phyloP scores from a whole-genome alignment of 2,329 filamentous ascomycete genomes.

The Fusarium sublunatum region DNA sequence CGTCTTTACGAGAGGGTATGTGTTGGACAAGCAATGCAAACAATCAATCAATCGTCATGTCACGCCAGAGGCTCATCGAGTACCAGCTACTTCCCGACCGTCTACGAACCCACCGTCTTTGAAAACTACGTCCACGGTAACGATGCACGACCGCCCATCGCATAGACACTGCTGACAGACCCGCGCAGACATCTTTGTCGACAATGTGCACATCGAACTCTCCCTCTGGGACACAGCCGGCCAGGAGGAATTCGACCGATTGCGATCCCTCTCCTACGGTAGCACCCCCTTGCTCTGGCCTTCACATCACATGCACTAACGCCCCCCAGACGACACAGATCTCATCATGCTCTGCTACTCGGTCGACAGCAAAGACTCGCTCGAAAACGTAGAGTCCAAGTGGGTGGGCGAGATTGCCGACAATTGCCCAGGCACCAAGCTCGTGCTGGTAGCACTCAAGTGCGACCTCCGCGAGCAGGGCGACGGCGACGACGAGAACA shows the following conservation, averaged over 20 bases:
- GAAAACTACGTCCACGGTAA: constrained; percentile 99
- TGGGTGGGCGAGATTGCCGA: constrained; percentile 98
- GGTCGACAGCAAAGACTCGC: constrained; percentile 93
- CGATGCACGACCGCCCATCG: constrained; percentile 38
- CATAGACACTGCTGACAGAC: constrained; percentile 11
- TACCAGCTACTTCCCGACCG: constrained; percentile 90
- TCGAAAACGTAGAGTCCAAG: constrained; percentile 98
- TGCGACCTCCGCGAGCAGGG: constrained; percentile 89
- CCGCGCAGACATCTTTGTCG: constrained; percentile 92
- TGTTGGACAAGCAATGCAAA: constrained; percentile 26
- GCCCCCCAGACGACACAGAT: constrained; percentile 79
- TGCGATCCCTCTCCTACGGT: constrained; percentile 96
- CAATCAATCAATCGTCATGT: background rate
- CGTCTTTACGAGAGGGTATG: constrained; percentile 96
- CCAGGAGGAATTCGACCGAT: constrained; percentile 97
- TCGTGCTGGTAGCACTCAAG: constrained; percentile 95
- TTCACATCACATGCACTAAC: constrained; percentile 8
- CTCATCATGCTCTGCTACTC: constrained; percentile 99
- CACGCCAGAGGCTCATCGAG: constrained; percentile 25
- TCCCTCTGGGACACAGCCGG: constrained; percentile 98
- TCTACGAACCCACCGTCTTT: constrained; percentile 98
- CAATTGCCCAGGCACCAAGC: constrained; percentile 94
- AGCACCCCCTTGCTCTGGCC: constrained; percentile 15
- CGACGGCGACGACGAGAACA: constrained; percentile 76
- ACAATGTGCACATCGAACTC: constrained; percentile 95